phyloP scores from a whole-genome alignment of 1,139 yeast genomes.

The Sugiyamaella castrensis region DNA sequence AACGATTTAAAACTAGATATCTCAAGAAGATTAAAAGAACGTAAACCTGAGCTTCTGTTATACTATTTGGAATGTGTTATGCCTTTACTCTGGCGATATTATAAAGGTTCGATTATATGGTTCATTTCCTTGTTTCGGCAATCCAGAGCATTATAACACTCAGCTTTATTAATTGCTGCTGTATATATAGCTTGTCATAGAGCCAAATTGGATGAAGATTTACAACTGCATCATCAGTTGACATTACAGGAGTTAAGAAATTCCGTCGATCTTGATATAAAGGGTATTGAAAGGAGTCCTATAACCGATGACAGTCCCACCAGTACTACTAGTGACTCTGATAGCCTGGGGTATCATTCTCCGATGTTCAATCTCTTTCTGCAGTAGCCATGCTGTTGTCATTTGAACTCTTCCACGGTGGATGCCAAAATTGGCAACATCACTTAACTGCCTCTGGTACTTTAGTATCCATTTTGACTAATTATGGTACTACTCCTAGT shows the following conservation, averaged over 20 bases:
- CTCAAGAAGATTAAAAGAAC: no score
- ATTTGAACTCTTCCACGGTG: constrained; percentile 16
- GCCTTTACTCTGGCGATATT: constrained; percentile 17
- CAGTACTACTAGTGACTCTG: no score
- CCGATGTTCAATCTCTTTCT: constrained; percentile 10
- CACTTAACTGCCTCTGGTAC: constrained; percentile 12
- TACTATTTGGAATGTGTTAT: constrained; percentile 13
- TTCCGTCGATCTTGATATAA: no score
- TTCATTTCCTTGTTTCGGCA: constrained; percentile 10
- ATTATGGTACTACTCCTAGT: background rate
- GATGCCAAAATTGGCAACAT: constrained; percentile 15
- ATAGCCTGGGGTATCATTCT: no score
- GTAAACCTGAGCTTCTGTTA: constrained; percentile 12
- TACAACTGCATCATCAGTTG: constrained; percentile 12
- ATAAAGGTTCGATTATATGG: constrained; percentile 12
- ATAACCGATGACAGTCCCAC: constrained; percentile 8
- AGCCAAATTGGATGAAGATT: constrained; percentile 8
- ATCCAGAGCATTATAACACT: constrained; percentile 14
- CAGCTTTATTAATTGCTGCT: constrained; percentile 16
- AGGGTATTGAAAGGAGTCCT: constrained; percentile 14
- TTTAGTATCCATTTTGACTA: constrained; percentile 11
- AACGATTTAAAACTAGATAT: no score
- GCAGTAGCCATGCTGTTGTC: constrained; percentile 15
- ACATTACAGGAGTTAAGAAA: no score
- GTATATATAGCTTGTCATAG: constrained; percentile 9